Evolutionary conservation across 257 asterid species (phyloP).

Genomic region (Solanum sejunctum): DNA sequence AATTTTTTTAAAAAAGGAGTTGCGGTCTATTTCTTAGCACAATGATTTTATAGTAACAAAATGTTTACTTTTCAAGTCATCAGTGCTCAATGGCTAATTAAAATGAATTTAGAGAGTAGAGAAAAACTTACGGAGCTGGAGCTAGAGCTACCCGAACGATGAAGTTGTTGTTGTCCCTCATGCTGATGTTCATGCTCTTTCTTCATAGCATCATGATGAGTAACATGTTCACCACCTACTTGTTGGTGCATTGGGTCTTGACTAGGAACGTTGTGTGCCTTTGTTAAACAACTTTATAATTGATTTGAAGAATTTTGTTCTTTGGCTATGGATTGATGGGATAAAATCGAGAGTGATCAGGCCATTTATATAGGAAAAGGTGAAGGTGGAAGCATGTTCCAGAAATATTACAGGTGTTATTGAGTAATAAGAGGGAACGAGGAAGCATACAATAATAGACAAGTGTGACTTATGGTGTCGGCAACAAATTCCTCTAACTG

Average conservation of each 20-base stretch:
- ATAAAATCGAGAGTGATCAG: background rate
- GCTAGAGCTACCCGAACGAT: slow-evolving; percentile 7
- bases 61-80: background rate
- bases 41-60: too few relatives aligned
- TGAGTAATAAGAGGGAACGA: background rate
- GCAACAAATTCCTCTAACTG: background rate
- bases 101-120: background rate
- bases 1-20: too few relatives aligned
- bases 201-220: slow-evolving; percentile 12
- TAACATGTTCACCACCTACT: background rate
- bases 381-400: background rate
- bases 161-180: background rate
- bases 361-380: background rate
- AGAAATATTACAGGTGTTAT: background rate
- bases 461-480: background rate
- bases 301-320: background rate
- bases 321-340: background rate
- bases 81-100: background rate
- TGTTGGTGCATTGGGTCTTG: background rate
- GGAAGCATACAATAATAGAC: background rate
- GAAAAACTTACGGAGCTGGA: background rate
- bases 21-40: too few relatives aligned
- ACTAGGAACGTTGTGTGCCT: background rate
- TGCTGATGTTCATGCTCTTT: background rate
- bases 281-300: background rate